phyloP scores from a whole-genome alignment of 148 eudicot genomes.

The Nepenthes gracilis region DNA sequence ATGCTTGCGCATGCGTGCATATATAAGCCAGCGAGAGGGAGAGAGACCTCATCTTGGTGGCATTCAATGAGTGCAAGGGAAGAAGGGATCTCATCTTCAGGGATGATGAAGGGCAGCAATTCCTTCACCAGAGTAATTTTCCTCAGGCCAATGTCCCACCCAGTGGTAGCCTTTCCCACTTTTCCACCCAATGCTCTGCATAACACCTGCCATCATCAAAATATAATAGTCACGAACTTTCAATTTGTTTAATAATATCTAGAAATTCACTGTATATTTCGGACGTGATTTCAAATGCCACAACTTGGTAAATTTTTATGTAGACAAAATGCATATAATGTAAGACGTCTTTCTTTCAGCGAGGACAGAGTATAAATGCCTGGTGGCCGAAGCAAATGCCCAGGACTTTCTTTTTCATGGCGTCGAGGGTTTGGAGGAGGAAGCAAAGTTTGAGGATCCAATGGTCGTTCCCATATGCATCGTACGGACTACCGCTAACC shows the following conservation, averaged over 20 bases:
- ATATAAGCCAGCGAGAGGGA: not conserved
- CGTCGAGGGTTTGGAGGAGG: conserved; percentile 37
- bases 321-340: too few species aligned
- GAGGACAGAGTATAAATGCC: conserved; percentile 10
- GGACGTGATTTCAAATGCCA: not conserved
- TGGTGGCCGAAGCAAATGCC: conserved; percentile 87
- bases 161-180: conserved; percentile 40
- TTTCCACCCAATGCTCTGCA: conserved; percentile 74
- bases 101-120: conserved; percentile 15
- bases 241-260: not conserved
- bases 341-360: too few species aligned
- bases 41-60: conserved; percentile 59
- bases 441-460: conserved; percentile 63
- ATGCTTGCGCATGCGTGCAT: too few species aligned
- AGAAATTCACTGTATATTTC: too few species aligned
- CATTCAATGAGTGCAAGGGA: conserved; percentile 44
- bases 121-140: conserved; percentile 32
- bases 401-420: conserved; percentile 49
- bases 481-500: conserved; percentile 59
- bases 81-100: conserved; percentile 15
- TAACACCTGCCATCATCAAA: conserved; percentile 18
- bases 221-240: not conserved
- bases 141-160: conserved; percentile 76
- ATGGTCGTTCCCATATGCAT: conserved; percentile 53
- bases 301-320: too few species aligned